Base-by-base conservation (phyloP, 192 early-diverging fungal species). In the Piromyces sp. region DNA sequence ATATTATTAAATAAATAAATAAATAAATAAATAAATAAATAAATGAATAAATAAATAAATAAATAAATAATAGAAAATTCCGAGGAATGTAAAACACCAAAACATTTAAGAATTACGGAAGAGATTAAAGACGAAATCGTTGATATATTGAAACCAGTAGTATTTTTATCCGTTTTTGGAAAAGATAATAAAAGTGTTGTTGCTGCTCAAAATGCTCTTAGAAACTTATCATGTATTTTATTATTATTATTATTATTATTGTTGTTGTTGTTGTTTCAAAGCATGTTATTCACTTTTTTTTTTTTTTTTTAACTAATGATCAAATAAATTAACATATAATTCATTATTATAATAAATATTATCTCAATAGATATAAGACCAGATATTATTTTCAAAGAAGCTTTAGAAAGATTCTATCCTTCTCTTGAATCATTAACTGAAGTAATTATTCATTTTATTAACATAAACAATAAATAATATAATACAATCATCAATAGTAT, bases 341-440 rank as follows among this genome's bases (percentile, higher is more conserved):
- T n/a, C n/a, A n/a, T n/a, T n/a, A n/a, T n/a, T n/a, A n/a, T n/a
- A n/a, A n/a, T n/a, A n/a, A n/a, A n/a, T n/a, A n/a, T n/a, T n/a
- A n/a, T n/a, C n/a, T n/a, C n/a, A 40, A 81, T 7, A 91, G 88
- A 81, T 96, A 19, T 91, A 94, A 26, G 51, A 84, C 95, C 95
- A 22, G 86, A 87, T 9, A 81, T 94, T 31, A 90, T 98, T 16
- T 90, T 97, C 83, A 93, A 93, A 13, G 93, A 92, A 26, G 87
- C 96, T 17, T 83, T 98, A 36, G 94, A 96, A 81, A 87, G 94
- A 30, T 90, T 94, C 30, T 98, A 96, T 82, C 95, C 95, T 11
- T 92, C 95, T 0, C 86, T 98, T 15, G 95, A 97, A 83, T 91
- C 90, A 2, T 81, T 95, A 42, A 95, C 94, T 12, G 93, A 94